phyloP scores from a whole-genome alignment of 139 green algal species.

The Tetraselmis chui region DNA sequence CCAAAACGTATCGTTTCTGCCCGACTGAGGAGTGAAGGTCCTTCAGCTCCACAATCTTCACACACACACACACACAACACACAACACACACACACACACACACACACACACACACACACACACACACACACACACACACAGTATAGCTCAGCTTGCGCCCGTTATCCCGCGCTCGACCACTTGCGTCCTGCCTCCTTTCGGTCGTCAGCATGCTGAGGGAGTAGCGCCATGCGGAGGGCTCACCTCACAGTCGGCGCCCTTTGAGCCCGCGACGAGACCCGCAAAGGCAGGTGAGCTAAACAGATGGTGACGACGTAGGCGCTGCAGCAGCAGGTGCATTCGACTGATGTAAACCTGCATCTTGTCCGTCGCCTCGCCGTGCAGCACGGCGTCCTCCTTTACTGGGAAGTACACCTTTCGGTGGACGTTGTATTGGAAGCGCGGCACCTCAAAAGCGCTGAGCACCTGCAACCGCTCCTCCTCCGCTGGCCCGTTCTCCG shows the following conservation, averaged over 20 bases:
- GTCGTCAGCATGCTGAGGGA: no score
- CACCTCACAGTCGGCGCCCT: background rate
- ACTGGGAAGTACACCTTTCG: conserved; percentile 45
- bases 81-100: no score
- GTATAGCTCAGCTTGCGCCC: no score
- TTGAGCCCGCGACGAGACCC: conserved; percentile 5
- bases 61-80: no score
- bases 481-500: background rate
- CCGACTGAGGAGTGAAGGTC: conserved; percentile 59
- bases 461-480: conserved; percentile 37
- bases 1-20: conserved; percentile 57
- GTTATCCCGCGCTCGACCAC: no score
- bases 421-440: conserved; percentile 15
- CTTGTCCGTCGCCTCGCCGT: conserved; percentile 38
- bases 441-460: conserved; percentile 48
- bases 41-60: conserved; percentile 70
- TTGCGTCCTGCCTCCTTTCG: conserved; percentile 4
- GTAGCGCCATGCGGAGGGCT: no score
- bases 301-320: conserved; percentile 48
- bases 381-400: conserved; percentile 32
- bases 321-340: conserved; percentile 61
- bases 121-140: no score
- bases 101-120: no score
- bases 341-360: conserved; percentile 59
- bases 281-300: conserved; percentile 42